phyloP scores from a whole-genome alignment of 2,329 filamentous ascomycete species.

The Pseudogymnoascus sp. region DNA sequence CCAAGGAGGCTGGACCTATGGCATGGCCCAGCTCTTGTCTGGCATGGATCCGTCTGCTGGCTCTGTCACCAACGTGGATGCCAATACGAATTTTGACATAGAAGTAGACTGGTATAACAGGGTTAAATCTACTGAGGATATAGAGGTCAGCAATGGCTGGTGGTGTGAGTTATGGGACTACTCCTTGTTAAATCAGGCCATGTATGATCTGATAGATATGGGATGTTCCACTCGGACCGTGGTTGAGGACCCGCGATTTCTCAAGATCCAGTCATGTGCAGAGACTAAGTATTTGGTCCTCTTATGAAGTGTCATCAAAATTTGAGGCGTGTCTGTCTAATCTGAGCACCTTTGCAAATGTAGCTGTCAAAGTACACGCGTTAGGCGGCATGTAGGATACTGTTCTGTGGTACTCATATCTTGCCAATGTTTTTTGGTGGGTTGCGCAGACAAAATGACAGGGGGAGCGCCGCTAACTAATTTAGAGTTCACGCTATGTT shows the following conservation, averaged over 20 bases:
- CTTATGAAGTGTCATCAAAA: not conserved
- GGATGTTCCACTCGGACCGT: not conserved
- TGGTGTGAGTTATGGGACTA: not conserved
- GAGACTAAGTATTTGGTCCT: not conserved
- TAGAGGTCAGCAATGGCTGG: slow-evolving; percentile 11
- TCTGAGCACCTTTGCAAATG: not conserved
- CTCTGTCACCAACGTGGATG: slow-evolving; percentile 20
- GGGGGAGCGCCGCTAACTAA: not conserved
- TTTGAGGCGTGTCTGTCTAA: not conserved
- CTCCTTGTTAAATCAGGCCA: not conserved
- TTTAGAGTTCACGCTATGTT: not conserved
- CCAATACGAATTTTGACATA: slow-evolving; percentile 27
- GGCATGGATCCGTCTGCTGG: slow-evolving; percentile 20
- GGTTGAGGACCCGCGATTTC: not conserved
- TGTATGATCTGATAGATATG: not conserved
- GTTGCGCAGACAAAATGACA: not conserved
- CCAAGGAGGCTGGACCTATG: slow-evolving; percentile 13
- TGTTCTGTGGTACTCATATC: not conserved
- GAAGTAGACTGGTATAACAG: slow-evolving; percentile 34
- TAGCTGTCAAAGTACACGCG: not conserved
- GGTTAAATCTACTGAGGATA: slow-evolving; percentile 30
- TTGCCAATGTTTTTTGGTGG: not conserved
- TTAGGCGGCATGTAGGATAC: not conserved
- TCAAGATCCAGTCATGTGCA: not conserved
- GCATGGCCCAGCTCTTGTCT: slow-evolving; percentile 24